Evolutionary conservation across 192 early-diverging fungal species (phyloP), one percentile per base, ranked within the genome.

Genomic region (Coemansia sp.): DNA sequence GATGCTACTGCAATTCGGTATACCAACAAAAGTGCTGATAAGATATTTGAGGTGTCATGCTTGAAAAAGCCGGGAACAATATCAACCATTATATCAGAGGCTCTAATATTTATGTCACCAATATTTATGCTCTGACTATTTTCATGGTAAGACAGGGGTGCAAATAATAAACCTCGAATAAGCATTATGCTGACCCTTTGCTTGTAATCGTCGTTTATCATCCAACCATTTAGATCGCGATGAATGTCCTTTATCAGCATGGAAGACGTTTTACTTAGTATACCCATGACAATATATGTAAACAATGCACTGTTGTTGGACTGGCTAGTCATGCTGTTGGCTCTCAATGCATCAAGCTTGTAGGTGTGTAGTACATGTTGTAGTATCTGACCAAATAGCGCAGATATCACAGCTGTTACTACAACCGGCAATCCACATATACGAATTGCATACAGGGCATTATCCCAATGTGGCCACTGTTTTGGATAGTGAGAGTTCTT

Each of bases 361-460:
- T 43, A 58, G 4, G 3, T 37, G 6, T n/a, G 6, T 5, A 32
- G 23, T 28, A 67, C 42, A 32, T 17, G n/a, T 9, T 23, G 1
- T 9, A 32, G 4, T 14, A 67, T 57, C 21, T 37, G 23, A 17
- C 39, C 23, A 43, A 58, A n/a, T 16, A 42, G 1, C 2, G 21
- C 38, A 5, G 65, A 16, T 5, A 42, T 6, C 21, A 30, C 6
- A 28, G 40, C 26, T 0, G 23, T 37, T n/a, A 10, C 23, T 40
- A 67, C 4, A n/a, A 47, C 23, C 13, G 38, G 11, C 13, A 58
- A 10, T 6, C 53, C 40, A 58, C n/a, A 43, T 16, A 43, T 33
- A 52, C 17, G 58, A 80, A 78, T n/a, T 43, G 33, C 53, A n/a
- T 76, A 84, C 85, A 84, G 85, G 35, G 71, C 47, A 3, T 81